Evolutionary conservation across 169 alveolate genomes (phyloP), one percentile per base, ranked within the genome.

Genomic region (Plasmodium billcollinsi): DNA sequence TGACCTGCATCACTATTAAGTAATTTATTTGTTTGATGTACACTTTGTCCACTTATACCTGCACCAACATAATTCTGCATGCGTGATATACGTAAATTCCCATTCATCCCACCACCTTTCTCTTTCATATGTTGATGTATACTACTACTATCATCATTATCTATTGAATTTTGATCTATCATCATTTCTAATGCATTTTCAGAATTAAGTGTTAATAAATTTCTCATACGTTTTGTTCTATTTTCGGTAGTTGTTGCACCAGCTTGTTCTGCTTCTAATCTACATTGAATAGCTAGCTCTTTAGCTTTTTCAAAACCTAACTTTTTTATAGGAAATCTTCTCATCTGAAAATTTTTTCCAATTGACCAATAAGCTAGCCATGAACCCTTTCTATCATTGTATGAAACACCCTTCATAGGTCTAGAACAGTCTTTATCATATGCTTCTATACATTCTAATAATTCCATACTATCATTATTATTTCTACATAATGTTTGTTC

Each of bases 331-430:
- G 92, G 92, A 72, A 85, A 85, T 29, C 88, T 49, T 29, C 78
- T 61, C 92, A 85, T 85, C 29, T 85, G 92, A 8, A 85, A 85
- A 50, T 69, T 85, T 62, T 85, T 85, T 14, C 88, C 88, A 47
- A 85, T 85, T 1, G 92, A 73, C 92, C 92, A 85, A 65, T 85
- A 85, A 56, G 92, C 92, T 49, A 85, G 20, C 92, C 92, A 85
- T 1, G 92, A 72, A 9, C 88, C 88, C 65, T 85, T 85, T 45
- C 88, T 58, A 43, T 72, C 92, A 69, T 85, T 85, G 24, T 73
- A 85, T 5, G 88, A 73, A 29, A 85, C 92, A 9, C 92, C 92
- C 43, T 85, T 85, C 92, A 85, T 85, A n/a, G 92, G 92, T 39
- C 88, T 72, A n/a, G 92, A 63, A 50, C 88, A 85, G 43, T 69